Evolutionary conservation across 208 protist genomes (phyloP).

Genomic region (Trypanosoma mega): DNA sequence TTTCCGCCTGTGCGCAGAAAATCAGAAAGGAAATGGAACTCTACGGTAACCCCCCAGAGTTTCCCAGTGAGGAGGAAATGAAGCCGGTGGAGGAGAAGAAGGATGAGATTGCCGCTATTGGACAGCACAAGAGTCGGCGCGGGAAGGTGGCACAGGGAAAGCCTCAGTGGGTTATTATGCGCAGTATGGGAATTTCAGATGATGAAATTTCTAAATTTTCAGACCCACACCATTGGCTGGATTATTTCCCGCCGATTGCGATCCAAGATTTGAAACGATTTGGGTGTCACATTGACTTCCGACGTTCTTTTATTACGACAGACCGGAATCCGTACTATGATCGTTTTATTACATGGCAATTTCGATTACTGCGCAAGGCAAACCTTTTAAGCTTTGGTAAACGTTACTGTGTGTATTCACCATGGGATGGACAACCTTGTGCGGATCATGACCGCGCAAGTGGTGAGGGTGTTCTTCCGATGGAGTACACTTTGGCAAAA

Average conservation of each 20-base stretch:
- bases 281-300: slow-evolving; percentile 97
- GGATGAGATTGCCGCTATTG: slow-evolving; percentile 25
- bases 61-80: slow-evolving; percentile 60
- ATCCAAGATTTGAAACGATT: slow-evolving; percentile 95
- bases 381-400: slow-evolving; percentile 97
- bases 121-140: slow-evolving; percentile 80
- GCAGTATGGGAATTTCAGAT: slow-evolving; percentile 94
- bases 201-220: slow-evolving; percentile 98
- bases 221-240: slow-evolving; percentile 97
- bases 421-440: slow-evolving; percentile 98
- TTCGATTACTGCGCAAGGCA: slow-evolving; percentile 87
- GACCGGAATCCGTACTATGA: slow-evolving; percentile 99
- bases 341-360: slow-evolving; percentile 99
- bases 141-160: slow-evolving; percentile 90
- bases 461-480: slow-evolving; percentile 97
- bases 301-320: slow-evolving; percentile 99
- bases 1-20: slow-evolving; percentile 99
- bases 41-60: slow-evolving; percentile 90
- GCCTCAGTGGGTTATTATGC: slow-evolving; percentile 99
- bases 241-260: slow-evolving; percentile 98
- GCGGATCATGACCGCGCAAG: slow-evolving; percentile 98
- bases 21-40: slow-evolving; percentile 87
- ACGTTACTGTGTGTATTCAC: slow-evolving; percentile 98
- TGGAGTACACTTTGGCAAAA: slow-evolving; percentile 99
- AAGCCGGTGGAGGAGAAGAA: slow-evolving; percentile 35